These are phyloP conservation scores for Venturia asperata DNA, from an alignment of 2,329 filamentous ascomycete species.

Conservation along the genomic window DNA sequence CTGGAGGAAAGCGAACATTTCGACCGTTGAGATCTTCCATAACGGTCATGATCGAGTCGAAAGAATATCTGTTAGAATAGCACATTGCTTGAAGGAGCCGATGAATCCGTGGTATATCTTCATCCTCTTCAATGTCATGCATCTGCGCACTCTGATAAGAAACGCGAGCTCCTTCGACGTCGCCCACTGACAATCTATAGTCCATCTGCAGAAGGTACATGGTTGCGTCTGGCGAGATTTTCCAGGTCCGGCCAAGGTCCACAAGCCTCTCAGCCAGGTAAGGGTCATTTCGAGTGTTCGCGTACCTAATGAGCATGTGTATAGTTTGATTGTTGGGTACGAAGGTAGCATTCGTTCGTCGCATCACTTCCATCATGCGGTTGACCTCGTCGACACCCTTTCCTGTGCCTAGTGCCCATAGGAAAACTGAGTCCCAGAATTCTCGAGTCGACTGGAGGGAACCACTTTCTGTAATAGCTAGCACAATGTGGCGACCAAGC, in stretches of 20 bases:
- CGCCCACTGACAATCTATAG: slow-evolving; percentile 64
- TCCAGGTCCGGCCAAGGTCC: slow-evolving; percentile 56
- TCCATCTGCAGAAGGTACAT: slow-evolving; percentile 71
- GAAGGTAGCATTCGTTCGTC: slow-evolving; percentile 37
- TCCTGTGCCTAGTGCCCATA: slow-evolving; percentile 67
- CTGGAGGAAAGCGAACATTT: slow-evolving; percentile 55
- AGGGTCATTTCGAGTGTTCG: slow-evolving; percentile 61
- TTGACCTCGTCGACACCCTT: slow-evolving; percentile 65
- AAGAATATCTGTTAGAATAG: slow-evolving; percentile 51
- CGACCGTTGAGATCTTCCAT: slow-evolving; percentile 66
- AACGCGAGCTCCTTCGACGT: slow-evolving; percentile 61
- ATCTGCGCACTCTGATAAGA: slow-evolving; percentile 58
- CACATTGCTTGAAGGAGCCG: slow-evolving; percentile 65
- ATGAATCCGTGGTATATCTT: slow-evolving; percentile 56
- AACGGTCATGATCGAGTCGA: slow-evolving; percentile 65
- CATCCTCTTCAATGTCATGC: slow-evolving; percentile 48
- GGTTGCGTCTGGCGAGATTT: slow-evolving; percentile 58
- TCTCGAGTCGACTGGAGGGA: slow-evolving; percentile 34
- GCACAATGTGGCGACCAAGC: slow-evolving; percentile 57
- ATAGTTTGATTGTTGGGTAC: slow-evolving; percentile 63
- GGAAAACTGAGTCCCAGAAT: slow-evolving; percentile 65
- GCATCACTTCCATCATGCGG: slow-evolving; percentile 64
- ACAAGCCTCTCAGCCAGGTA: slow-evolving; percentile 69
- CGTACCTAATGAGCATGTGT: slow-evolving; percentile 67
- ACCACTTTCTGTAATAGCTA: slow-evolving; percentile 25